These are phyloP conservation scores for Nakazawaea pomicola DNA, from an alignment of 805 yeast genomes.

Conservation along the genomic window DNA sequence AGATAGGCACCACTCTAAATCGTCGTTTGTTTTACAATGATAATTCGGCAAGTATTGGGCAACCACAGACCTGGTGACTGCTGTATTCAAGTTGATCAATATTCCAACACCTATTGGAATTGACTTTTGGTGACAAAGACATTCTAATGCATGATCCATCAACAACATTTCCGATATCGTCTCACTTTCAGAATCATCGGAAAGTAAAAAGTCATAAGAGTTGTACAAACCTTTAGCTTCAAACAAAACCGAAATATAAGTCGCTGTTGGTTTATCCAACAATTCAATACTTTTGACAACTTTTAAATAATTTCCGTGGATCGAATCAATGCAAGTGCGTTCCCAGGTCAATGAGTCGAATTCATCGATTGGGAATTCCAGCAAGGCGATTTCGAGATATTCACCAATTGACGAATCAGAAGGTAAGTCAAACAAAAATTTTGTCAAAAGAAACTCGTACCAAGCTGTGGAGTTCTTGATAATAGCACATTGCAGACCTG, in stretches of 20 bases:
- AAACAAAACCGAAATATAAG: slow-evolving; percentile 54
- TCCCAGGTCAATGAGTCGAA: slow-evolving; percentile 39
- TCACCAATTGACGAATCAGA: slow-evolving; percentile 36
- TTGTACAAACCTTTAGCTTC: slow-evolving; percentile 60
- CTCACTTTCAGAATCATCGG: slow-evolving; percentile 13
- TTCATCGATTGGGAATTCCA: slow-evolving; percentile 29
- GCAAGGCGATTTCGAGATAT: slow-evolving; percentile 32
- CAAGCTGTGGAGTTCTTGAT: slow-evolving; percentile 49
- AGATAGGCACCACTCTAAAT: slow-evolving; percentile 72
- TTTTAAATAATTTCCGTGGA: slow-evolving; percentile 51
- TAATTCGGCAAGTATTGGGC: slow-evolving; percentile 56
- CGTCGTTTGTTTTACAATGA: slow-evolving; percentile 63
- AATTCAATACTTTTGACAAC: slow-evolving; percentile 55
- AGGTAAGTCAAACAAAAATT: slow-evolving; percentile 52
- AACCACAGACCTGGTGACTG: slow-evolving; percentile 38
- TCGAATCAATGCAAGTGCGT: slow-evolving; percentile 46
- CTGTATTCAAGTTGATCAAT: slow-evolving; percentile 41
- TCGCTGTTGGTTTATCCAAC: slow-evolving; percentile 58
- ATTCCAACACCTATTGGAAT: slow-evolving; percentile 72
- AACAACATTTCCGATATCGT: slow-evolving; percentile 50
- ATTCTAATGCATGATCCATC: slow-evolving; percentile 49
- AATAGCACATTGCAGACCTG: slow-evolving; percentile 46
- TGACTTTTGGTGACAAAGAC: slow-evolving; percentile 44
- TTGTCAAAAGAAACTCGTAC: slow-evolving; percentile 55
- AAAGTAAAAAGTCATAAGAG: slow-evolving; percentile 23